Conservation (phyloP, 192 early-diverging fungal species). For the Coemansia brasiliensis region DNA sequence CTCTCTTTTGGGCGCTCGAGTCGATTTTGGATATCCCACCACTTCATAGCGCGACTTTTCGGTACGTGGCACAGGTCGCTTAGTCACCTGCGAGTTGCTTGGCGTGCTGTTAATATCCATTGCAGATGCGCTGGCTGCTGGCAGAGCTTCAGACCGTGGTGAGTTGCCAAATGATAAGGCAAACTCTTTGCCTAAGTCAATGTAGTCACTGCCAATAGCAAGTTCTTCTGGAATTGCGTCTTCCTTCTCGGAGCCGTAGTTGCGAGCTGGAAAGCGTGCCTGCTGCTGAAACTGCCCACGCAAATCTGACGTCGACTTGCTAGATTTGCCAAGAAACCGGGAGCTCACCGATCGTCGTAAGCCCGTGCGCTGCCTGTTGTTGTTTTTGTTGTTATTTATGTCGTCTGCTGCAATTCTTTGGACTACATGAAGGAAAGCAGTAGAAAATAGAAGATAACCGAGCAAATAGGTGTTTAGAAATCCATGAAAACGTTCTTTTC, state of each 20-base stretch:
- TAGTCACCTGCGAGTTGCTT: slow-evolving; percentile 17
- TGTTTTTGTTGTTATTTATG: slow-evolving; percentile 9
- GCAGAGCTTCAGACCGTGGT: not conserved
- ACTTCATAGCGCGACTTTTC: slow-evolving; percentile 31
- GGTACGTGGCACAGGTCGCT: slow-evolving; percentile 5
- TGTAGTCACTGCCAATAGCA: not conserved
- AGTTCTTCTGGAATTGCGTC: slow-evolving; percentile 1
- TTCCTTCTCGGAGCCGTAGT: slow-evolving; percentile 11
- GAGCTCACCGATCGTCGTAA: slow-evolving; percentile 39
- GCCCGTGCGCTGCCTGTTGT: slow-evolving; percentile 11
- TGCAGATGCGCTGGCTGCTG: not conserved
- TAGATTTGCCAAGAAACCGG: slow-evolving; percentile 15
- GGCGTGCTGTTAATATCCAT: slow-evolving; percentile 12
- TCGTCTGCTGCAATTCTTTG: slow-evolving; percentile 7
- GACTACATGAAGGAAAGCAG: slow-evolving; percentile 11
- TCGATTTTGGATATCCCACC: slow-evolving; percentile 38
- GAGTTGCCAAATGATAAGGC: slow-evolving; percentile 7
- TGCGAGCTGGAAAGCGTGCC: not conserved
- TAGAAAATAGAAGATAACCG: not conserved
- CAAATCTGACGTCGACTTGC: slow-evolving; percentile 25
- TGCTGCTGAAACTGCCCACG: slow-evolving; percentile 7
- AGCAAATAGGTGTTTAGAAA: not conserved
- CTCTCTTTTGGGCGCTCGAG: slow-evolving; percentile 12
- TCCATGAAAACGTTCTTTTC: not conserved
- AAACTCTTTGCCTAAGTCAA: slow-evolving; percentile 12